These are phyloP conservation scores for Claviceps fusiformis DNA, from an alignment of 2,329 filamentous ascomycete species.

Conservation along the genomic window DNA sequence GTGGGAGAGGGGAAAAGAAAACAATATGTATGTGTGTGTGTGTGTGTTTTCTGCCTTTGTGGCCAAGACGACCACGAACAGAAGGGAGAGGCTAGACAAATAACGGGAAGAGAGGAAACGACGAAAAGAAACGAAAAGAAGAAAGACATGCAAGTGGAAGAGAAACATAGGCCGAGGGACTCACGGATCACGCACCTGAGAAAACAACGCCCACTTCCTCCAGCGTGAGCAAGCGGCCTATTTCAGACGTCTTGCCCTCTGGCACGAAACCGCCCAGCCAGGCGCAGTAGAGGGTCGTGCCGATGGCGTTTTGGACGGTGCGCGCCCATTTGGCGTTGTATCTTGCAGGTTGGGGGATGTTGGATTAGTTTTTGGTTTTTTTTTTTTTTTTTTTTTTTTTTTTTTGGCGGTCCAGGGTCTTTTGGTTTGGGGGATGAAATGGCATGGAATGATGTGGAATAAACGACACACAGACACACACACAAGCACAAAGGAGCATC, in stretches of 20 bases:
- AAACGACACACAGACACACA: background rate
- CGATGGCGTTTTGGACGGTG: constrained; percentile 66
- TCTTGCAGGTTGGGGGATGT: constrained; percentile 20
- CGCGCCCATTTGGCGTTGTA: constrained; percentile 80
- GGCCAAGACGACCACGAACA: too few relatives aligned
- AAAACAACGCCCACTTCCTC: constrained; percentile 75
- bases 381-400: too few relatives aligned
- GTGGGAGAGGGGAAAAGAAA: too few relatives aligned
- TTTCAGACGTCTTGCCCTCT: constrained; percentile 30
- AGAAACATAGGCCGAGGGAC: background rate
- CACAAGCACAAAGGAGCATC: background rate
- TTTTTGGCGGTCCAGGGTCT: too few relatives aligned
- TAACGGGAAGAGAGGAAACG: too few relatives aligned
- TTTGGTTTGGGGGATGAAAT: too few relatives aligned
- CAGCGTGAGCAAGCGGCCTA: constrained; percentile 64
- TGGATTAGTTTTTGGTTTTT: background rate
- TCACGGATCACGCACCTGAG: constrained; percentile 37
- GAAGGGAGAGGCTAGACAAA: too few relatives aligned
- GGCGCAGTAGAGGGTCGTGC: constrained; percentile 41
- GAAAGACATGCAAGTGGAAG: background rate
- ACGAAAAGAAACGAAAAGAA: background rate
- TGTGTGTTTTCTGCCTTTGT: too few relatives aligned
- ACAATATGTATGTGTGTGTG: too few relatives aligned
- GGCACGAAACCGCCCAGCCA: constrained; percentile 65
- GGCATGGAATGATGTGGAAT: background rate